phyloP scores from a whole-genome alignment of 2,329 filamentous ascomycete genomes.

The Apiospora koreana region DNA sequence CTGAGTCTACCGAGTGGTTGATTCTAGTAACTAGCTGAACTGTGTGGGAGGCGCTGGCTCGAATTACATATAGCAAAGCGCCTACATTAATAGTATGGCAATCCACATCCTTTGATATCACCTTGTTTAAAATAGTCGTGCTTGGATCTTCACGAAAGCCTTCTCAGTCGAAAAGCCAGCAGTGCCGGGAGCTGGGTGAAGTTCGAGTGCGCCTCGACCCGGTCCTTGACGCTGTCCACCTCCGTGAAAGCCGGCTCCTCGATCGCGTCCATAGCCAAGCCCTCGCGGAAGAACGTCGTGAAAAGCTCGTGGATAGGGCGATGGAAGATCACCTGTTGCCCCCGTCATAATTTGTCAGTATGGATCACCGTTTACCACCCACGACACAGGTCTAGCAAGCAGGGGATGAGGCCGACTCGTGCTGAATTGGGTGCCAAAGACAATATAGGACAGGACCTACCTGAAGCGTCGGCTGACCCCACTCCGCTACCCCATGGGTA shows the following conservation, averaged over 20 bases:
- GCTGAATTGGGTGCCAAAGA: not conserved
- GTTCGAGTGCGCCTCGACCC: conserved; percentile 38
- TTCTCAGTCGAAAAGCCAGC: conserved; percentile 32
- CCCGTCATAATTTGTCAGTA: not conserved
- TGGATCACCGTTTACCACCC: not conserved
- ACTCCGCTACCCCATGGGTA: conserved; percentile 36
- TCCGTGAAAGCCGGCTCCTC: conserved; percentile 48
- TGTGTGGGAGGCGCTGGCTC: no score
- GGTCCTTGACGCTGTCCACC: conserved; percentile 29
- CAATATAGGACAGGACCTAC: conserved; percentile 26
- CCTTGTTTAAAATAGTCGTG: no score
- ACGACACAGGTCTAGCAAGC: not conserved
- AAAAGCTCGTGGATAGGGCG: conserved; percentile 47
- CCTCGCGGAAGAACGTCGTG: conserved; percentile 41
- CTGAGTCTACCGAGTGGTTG: no score
- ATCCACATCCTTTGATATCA: no score
- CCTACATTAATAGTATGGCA: no score
- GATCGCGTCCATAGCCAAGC: conserved; percentile 45
- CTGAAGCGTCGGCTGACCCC: conserved; percentile 36
- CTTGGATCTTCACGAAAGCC: not conserved
- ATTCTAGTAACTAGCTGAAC: no score
- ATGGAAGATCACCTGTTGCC: conserved; percentile 41
- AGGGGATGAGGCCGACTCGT: not conserved
- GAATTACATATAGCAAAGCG: no score
- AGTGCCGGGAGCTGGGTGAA: conserved; percentile 40